Evolutionary conservation across 192 early-diverging fungal species (phyloP).

Genomic region (Linnemannia zychae): DNA sequence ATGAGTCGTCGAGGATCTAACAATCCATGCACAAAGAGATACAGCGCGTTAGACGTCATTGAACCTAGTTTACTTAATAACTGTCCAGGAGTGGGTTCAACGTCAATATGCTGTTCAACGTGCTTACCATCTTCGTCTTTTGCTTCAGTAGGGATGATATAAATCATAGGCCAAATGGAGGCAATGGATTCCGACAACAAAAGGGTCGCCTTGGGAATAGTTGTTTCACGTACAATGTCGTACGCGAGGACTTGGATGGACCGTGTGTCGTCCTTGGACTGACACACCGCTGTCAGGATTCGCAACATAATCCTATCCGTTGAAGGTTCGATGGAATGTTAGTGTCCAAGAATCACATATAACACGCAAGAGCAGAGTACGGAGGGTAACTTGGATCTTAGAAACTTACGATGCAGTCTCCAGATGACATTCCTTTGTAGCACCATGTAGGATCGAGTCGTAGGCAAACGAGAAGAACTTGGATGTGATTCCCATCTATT

Average conservation of each 20-base stretch:
- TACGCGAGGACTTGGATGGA: constrained; percentile 16
- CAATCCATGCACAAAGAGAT: neutral
- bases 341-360: neutral
- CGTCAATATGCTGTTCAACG: neutral
- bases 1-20: constrained; percentile 17
- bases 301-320: constrained; percentile 24
- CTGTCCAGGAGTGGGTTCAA: neutral
- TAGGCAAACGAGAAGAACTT: constrained; percentile 2
- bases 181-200: constrained; percentile 37
- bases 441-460: constrained; percentile 21
- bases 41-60: neutral
- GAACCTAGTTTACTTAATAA: neutral
- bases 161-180: constrained; percentile 39
- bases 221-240: constrained; percentile 31
- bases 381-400: neutral
- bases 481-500: constrained; percentile 25
- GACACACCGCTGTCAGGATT: constrained; percentile 22
- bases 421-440: neutral
- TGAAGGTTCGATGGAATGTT: neutral
- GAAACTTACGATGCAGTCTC: constrained; percentile 5
- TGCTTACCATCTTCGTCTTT: constrained; percentile 5
- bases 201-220: constrained; percentile 12
- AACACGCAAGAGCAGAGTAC: no score
- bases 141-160: neutral
- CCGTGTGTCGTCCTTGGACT: neutral